These are phyloP conservation scores for Aspergillus haitiensis DNA, from an alignment of 495 filamentous ascomycete genomes.

Conservation along the genomic window DNA sequence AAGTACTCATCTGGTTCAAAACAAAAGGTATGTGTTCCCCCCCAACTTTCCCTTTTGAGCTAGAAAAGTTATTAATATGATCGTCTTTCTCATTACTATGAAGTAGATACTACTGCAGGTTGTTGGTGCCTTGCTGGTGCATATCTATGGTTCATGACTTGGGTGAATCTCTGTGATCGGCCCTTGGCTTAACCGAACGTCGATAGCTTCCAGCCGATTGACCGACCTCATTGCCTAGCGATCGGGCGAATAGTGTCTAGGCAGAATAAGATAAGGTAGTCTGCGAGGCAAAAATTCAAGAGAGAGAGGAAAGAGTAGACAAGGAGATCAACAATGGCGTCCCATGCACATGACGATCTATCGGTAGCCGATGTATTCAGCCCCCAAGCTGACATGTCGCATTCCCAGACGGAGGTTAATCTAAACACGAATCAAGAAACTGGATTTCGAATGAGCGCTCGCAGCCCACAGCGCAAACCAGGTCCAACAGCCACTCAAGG, in stretches of 20 bases:
- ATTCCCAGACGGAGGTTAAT: slow-evolving; percentile 27
- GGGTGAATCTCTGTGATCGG: slow-evolving; percentile 25
- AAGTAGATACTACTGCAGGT: slow-evolving; percentile 20
- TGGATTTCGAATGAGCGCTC: slow-evolving; percentile 36
- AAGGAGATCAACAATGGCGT: slow-evolving; percentile 28
- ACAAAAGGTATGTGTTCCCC: slow-evolving; percentile 2
- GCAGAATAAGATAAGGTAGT: not conserved
- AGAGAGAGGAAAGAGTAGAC: not conserved
- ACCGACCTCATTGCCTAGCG: slow-evolving; percentile 10
- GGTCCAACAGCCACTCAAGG: slow-evolving; percentile 8
- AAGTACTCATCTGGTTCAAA: not conserved
- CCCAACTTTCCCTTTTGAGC: slow-evolving; percentile 5
- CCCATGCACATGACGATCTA: slow-evolving; percentile 36
- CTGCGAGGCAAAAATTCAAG: not conserved
- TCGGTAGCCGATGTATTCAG: slow-evolving; percentile 50
- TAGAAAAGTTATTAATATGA: slow-evolving; percentile 1
- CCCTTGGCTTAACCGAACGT: slow-evolving; percentile 9
- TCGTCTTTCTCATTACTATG: not conserved
- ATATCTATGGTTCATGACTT: slow-evolving; percentile 23
- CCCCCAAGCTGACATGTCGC: slow-evolving; percentile 43
- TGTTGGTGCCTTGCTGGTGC: slow-evolving; percentile 22
- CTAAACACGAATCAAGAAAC: slow-evolving; percentile 28
- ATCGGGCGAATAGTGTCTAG: not conserved
- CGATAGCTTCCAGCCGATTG: slow-evolving; percentile 10
- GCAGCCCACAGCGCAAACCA: slow-evolving; percentile 31